These are phyloP conservation scores for Lasiodiplodia gonubiensis DNA, from an alignment of 2,329 filamentous ascomycete genomes.

Conservation along the genomic window DNA sequence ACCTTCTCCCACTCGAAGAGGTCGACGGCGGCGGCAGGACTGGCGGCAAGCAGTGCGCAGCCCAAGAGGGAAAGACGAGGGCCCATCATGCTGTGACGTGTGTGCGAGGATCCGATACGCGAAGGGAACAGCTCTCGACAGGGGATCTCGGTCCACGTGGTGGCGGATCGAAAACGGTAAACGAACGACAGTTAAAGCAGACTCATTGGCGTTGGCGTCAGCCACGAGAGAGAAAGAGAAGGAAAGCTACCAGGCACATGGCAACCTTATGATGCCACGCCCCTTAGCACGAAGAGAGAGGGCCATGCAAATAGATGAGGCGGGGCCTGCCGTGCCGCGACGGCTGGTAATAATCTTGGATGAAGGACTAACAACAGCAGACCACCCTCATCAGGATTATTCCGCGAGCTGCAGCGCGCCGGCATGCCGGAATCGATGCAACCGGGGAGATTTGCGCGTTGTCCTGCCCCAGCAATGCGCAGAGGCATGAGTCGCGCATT, in stretches of 20 bases:
- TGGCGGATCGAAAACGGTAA: neutral
- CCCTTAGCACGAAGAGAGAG: neutral
- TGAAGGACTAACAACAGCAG: constrained; percentile 2
- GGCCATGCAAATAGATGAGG: constrained; percentile 2
- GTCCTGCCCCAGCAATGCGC: neutral
- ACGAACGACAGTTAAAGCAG: neutral
- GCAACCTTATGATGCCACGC: constrained; percentile 11
- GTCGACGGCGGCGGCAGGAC: neutral
- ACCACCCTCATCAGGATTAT: neutral
- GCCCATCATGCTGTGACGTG: constrained; percentile 4
- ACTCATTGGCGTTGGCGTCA: neutral
- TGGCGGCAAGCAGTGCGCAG: constrained; percentile 21
- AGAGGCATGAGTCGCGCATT: constrained; percentile 1
- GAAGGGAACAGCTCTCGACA: neutral
- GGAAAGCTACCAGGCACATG: neutral
- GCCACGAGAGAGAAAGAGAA: neutral
- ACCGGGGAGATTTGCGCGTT: neutral
- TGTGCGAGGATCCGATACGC: constrained; percentile 20
- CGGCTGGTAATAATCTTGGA: neutral
- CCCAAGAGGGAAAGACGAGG: constrained; percentile 7
- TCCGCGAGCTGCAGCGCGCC: neutral
- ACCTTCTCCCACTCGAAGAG: constrained; percentile 25
- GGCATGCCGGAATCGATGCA: constrained; percentile 5
- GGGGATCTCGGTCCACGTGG: neutral
- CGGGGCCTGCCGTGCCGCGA: neutral